These are phyloP conservation scores for Inonotus obliquus DNA, from an alignment of 1,284 basidiomycete species.

Conservation along the genomic window DNA sequence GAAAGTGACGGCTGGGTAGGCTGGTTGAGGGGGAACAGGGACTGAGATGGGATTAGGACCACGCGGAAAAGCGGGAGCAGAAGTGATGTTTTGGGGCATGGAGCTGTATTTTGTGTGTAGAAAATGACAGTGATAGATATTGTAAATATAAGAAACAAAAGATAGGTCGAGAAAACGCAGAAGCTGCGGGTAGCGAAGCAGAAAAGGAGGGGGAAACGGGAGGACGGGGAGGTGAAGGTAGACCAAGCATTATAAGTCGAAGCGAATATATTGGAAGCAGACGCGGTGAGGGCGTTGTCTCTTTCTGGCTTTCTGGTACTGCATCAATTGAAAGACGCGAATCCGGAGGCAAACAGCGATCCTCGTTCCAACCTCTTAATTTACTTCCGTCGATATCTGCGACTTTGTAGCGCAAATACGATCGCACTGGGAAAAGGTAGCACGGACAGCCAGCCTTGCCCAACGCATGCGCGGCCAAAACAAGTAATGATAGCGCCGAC, in stretches of 20 bases:
- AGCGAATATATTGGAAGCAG: not conserved
- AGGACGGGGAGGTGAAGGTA: not conserved
- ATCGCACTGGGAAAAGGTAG: too few species aligned
- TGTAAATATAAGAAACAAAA: not conserved
- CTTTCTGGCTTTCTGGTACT: not conserved
- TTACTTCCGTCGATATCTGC: not conserved
- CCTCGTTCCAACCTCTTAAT: not conserved
- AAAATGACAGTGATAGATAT: not conserved
- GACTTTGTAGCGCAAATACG: too few species aligned
- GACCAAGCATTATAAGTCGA: not conserved
- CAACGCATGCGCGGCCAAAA: not conserved
- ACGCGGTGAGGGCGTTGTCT: constrained; percentile 4
- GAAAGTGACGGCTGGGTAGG: not conserved
- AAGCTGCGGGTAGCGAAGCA: not conserved
- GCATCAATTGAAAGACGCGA: not conserved
- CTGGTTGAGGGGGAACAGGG: not conserved
- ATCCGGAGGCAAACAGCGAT: not conserved
- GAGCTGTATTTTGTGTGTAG: not conserved
- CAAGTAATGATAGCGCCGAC: not conserved
- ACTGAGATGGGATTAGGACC: not conserved
- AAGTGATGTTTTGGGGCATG: not conserved
- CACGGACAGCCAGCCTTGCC: too few species aligned
- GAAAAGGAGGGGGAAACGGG: not conserved
- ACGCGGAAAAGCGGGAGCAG: not conserved
- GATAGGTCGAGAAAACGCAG: not conserved